Base-by-base conservation (phyloP, 768 basidiomycete genomes). In the Panus rudis region DNA sequence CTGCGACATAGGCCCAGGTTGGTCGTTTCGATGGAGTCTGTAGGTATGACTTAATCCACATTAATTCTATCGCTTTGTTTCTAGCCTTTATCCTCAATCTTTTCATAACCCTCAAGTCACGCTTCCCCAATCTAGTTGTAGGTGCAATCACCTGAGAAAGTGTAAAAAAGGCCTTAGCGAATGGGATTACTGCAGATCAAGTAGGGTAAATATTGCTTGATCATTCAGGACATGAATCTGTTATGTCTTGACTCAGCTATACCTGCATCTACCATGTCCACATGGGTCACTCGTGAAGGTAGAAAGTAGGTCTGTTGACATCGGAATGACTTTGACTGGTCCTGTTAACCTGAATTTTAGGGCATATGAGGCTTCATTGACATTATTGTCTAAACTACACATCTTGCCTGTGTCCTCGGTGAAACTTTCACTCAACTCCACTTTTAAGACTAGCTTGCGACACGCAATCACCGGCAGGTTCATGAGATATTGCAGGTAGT, bases 171-270 rank as follows among this genome's bases (percentile, higher is more conserved):
- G 96, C 96, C 6, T 75, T 99, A 52, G 72, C 74, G 54, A 96
- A 93, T 61, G 96, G 96, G 23, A 99, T 99, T 50, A 88, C 91
- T 45, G 93, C 96, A 42, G 87, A 92, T 56, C 96, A 98, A 76
- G 92, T 90, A 55, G 41, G 71, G 42, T 25, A 52, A 37, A 46
- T 50, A 40, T 32, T n/a, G n/a, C n/a, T n/a, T n/a, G n/a, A 26
- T 55, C n/a, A n/a, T n/a, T n/a, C n/a, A n/a, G n/a, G n/a, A n/a
- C n/a, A 85, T 93, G 81, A 89, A 83, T 58, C 58, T 92, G 41
- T 68, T 94, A 6, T 96, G 92, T 91, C 71, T 92, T 22, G 92
- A 94, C 56, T 74, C 78, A 19, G 65, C 81, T 3, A 79, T 91
- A 39, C 67, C 76, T 1, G 62, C 68, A n/a, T 67, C 72, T 13